Conservation (phyloP, 1,284 basidiomycete genomes). For the Ustilago cynodontis region DNA sequence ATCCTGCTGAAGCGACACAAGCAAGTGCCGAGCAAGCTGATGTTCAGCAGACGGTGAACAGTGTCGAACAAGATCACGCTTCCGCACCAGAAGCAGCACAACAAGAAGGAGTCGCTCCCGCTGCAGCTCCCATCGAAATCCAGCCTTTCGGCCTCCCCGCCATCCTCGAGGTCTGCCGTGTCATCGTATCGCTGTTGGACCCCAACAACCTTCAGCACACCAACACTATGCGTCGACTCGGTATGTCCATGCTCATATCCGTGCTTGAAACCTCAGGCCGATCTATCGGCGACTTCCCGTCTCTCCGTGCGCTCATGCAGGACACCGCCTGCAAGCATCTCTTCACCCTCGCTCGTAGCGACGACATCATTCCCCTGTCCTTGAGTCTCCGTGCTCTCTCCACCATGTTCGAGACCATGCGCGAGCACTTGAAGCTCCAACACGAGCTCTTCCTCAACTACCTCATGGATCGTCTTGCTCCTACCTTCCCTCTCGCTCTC, state of each 20-base stretch:
- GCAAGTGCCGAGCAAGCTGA: neutral
- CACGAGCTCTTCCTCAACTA: constrained; percentile 95
- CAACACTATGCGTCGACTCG: constrained; percentile 91
- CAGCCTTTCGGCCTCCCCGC: constrained; percentile 87
- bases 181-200: constrained; percentile 93
- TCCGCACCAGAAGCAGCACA: neutral
- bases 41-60: neutral
- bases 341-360: constrained; percentile 78
- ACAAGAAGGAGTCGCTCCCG: neutral
- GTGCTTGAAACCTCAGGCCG: constrained; percentile 87
- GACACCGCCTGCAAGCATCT: constrained; percentile 96
- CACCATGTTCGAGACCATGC: constrained; percentile 89
- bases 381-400: constrained; percentile 85
- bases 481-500: constrained; percentile 61
- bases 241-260: constrained; percentile 87
- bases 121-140: constrained; percentile 18
- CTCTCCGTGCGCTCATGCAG: constrained; percentile 79
- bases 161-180: constrained; percentile 90
- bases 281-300: constrained; percentile 77
- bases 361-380: constrained; percentile 83
- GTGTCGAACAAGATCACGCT: constrained; percentile 1
- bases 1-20: neutral
- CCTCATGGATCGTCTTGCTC: constrained; percentile 85
- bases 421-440: constrained; percentile 90
- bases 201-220: constrained; percentile 95